A percentile compares a stretch with the other conserved stretches of the same genome.
phyloP scores from a whole-genome alignment of 495 filamentous ascomycete genomes.

The Podospora conica region DNA sequence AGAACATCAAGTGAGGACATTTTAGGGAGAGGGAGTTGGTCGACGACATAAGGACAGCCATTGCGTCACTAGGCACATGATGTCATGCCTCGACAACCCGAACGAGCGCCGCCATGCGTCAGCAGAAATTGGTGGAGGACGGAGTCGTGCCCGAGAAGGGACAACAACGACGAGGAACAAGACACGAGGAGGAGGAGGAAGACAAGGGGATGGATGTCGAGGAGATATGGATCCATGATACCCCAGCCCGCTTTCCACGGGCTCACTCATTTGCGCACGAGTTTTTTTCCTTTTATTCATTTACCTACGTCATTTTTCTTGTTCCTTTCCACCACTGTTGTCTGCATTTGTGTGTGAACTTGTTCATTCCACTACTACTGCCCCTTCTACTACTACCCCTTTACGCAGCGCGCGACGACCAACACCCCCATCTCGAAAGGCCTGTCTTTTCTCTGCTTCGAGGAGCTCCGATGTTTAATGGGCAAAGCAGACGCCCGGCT shows the following conservation, averaged over 20 bases:
- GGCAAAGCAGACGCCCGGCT: not conserved
- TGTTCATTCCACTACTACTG: not conserved
- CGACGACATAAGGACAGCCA: not conserved
- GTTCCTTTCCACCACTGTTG: not conserved
- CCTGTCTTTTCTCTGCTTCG: not conserved
- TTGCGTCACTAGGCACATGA: not conserved
- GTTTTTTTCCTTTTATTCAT: slow-evolving; percentile 12
- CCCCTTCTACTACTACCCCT: not conserved
- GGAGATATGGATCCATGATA: slow-evolving; percentile 28
- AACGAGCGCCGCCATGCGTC: not conserved
- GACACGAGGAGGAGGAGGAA: not conserved
- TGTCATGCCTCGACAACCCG: not conserved
- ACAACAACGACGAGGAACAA: not conserved
- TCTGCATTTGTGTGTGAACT: not conserved
- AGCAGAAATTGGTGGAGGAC: not conserved
- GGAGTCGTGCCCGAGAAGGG: not conserved
- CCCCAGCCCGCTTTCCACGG: slow-evolving; percentile 20
- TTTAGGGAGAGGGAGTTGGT: not conserved
- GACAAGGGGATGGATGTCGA: slow-evolving; percentile 3
- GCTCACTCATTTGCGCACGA: slow-evolving; percentile 22
- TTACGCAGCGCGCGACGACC: slow-evolving; percentile 1
- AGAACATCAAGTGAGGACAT: slow-evolving; percentile 45
- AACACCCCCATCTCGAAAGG: not conserved
- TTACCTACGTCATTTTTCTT: slow-evolving; percentile 8
- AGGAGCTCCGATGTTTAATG: not conserved